Base-by-base conservation (phyloP, 495 filamentous ascomycete genomes). In the Xylaria curta region DNA sequence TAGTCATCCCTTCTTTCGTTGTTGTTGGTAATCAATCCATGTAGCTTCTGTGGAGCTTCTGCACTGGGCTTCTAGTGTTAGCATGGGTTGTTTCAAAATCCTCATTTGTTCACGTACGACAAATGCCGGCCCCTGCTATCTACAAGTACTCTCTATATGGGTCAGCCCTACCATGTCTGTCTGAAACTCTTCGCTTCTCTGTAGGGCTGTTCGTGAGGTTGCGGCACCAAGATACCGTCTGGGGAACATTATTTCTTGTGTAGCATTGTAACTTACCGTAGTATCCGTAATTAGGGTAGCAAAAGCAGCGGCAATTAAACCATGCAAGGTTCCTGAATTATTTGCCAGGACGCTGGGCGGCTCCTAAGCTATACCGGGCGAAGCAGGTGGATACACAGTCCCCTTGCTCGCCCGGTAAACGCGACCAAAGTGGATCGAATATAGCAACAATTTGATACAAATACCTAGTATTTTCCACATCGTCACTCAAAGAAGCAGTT, bases 31-130 rank as follows among this genome's bases (percentile, higher is more conserved):
- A 40, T n/a, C 7, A 38, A 60, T 38, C 28, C 26, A 59, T 36
- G 54, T 12, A 56, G 26, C 58, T 21, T 38, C 58, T 60, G 31
- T 38, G 58, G 58, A 60, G 33, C 26, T 60, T 17, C 31, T 38
- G 56, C 33, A 36, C 0, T 4, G 56, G 2, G 15, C 56, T 36
- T 36, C 56, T 33, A 59, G 56, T 8, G 46, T n/a, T n/a, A 49
- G 49, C 38, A 51, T 51, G 51, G 51, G 12, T 13, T 54, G 51
- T 54, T 54, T 54, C 51, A 54, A 24, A 24, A 54, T 54, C 24
- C 24, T 54, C 24, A 54, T 38, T 38, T n/a, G 33, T 38, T 17
- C 28, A 26, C 10, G n/a, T 59, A 54, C 51, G 31, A 38, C 56
- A 36, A 59, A 38, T 59, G 31, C 28, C 56, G 56, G 19, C 15